Conservation (phyloP, 176 grass and related monocot genomes). For the Juncus inflexus region DNA sequence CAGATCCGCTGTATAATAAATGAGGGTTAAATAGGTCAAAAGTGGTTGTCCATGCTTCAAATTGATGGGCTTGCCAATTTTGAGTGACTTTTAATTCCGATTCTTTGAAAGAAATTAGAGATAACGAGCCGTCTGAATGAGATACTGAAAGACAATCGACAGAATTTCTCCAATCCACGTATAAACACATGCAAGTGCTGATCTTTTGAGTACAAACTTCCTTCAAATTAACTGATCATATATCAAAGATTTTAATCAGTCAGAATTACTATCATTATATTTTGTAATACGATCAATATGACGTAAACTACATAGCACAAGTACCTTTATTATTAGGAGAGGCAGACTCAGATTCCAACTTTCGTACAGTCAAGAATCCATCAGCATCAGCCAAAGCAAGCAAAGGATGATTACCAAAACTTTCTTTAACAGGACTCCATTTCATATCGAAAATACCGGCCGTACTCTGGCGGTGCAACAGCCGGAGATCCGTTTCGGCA, state of each 20-base stretch:
- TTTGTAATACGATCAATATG: constrained; percentile 2
- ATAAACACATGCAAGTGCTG: constrained; percentile 88
- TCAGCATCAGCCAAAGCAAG: constrained; percentile 84
- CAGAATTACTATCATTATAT: constrained; percentile 16
- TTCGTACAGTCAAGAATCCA: constrained; percentile 47
- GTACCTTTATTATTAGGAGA: constrained; percentile 18
- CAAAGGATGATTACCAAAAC: constrained; percentile 24
- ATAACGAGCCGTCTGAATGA: constrained; percentile 80
- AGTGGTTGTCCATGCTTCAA: constrained; percentile 81
- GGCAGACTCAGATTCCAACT: constrained; percentile 29
- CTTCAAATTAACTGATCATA: constrained; percentile 24
- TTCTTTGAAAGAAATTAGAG: constrained; percentile 58
- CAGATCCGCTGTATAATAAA: constrained; percentile 75
- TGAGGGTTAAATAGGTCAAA: constrained; percentile 60
- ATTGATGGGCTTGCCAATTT: constrained; percentile 75
- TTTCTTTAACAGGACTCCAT: constrained; percentile 47
- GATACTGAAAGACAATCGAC: constrained; percentile 49
- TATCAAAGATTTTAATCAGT: not conserved
- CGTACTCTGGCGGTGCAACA: constrained; percentile 54
- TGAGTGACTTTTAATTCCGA: constrained; percentile 52
- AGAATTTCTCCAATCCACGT: constrained; percentile 61
- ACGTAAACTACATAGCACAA: too few relatives aligned
- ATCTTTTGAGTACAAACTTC: constrained; percentile 45
- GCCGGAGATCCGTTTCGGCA: constrained; percentile 26
- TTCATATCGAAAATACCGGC: constrained; percentile 78